Base-by-base conservation (phyloP, 2,329 filamentous ascomycete genomes). In the Chaetomium sp. region DNA sequence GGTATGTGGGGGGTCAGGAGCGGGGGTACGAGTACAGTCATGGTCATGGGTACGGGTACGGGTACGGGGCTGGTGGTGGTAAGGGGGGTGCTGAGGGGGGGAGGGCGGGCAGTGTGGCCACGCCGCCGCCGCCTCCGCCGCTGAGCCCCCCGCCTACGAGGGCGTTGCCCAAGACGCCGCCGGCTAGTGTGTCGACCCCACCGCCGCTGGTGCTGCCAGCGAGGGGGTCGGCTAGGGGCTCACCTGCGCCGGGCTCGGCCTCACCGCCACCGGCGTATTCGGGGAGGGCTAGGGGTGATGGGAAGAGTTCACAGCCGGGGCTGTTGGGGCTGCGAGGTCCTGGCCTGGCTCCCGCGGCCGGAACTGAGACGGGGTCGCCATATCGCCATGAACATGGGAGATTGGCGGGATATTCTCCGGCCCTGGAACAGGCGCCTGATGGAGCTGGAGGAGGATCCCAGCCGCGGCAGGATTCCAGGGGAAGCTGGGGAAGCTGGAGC, bases 121-220 rank as follows among this genome's bases (percentile, higher is more conserved):
- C 68, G 1, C 63, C 31, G 66, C 64, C 38, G 66, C 75, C 27
- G 27, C 70, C n/a, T 72, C 74, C 31, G 72, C 78, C 23, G 1
- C 29, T 68, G 4, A 79, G 81, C 0, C 81, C 82, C 0, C 81
- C 81, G 0, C 82, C 82, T 0, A 79, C 68, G 5, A 74, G 77
- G n/a, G 79, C 79, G 3, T 75, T 83, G 2, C 80, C 80, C 0
- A 69, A 70, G 6, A 57, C 61, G 1, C 73, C 74, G 5, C 19
- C 35, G 33, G 23, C 57, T 12, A 1, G 13, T n/a, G 13, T 29
- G 25, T 53, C 50, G 8, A 25, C 27, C 16, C 73, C 74, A 6
- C 75, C 76, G 0, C 67, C 71, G 4, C 67, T 71, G 0, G 72
- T 75, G 6, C 62, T 65, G 12, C 19, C 58, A 4, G 23, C 60